A percentile compares a stretch with the other conserved stretches of the same genome.
phyloP scores from a whole-genome alignment of 2,329 filamentous ascomycete species.

The Pseudodiploospora longispora region DNA sequence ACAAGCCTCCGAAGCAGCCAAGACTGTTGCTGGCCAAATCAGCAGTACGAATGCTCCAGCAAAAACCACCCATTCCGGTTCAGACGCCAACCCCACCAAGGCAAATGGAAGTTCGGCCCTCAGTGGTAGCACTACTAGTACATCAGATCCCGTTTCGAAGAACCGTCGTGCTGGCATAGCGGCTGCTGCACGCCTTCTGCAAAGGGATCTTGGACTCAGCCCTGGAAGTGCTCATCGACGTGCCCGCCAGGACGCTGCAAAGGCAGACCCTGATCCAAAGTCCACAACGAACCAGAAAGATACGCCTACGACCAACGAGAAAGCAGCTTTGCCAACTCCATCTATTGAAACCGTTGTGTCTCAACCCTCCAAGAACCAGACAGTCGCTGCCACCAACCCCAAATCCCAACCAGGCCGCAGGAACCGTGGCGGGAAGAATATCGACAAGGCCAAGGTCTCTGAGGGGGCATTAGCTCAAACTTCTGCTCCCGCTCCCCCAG shows the following conservation, averaged over 20 bases:
- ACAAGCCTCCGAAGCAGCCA: slow-evolving; percentile 37
- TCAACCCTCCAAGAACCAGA: slow-evolving; percentile 15
- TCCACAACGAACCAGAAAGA: slow-evolving; percentile 30
- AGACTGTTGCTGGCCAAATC: slow-evolving; percentile 31
- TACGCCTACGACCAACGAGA: slow-evolving; percentile 9
- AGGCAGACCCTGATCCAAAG: slow-evolving; percentile 43
- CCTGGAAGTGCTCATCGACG: slow-evolving; percentile 55
- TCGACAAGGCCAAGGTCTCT: slow-evolving; percentile 29
- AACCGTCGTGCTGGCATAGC: slow-evolving; percentile 53
- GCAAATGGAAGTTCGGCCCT: background rate
- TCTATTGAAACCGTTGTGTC: slow-evolving; percentile 11
- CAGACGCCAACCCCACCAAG: slow-evolving; percentile 22
- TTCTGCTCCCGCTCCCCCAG: slow-evolving; percentile 23
- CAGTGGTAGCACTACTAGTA: background rate
- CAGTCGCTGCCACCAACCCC: slow-evolving; percentile 13
- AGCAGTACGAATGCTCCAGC: background rate
- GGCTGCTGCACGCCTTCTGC: slow-evolving; percentile 55
- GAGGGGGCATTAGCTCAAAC: slow-evolving; percentile 21
- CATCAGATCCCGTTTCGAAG: slow-evolving; percentile 31
- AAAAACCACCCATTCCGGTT: slow-evolving; percentile 14
- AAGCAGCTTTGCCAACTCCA: slow-evolving; percentile 10
- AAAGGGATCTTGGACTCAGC: slow-evolving; percentile 58
- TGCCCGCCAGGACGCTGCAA: slow-evolving; percentile 50
- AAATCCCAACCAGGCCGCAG: slow-evolving; percentile 23
- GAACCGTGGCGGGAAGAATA: slow-evolving; percentile 29